These are phyloP conservation scores for Hymenoscyphus linearis DNA, from an alignment of 2,329 filamentous ascomycete genomes.

Conservation along the genomic window DNA sequence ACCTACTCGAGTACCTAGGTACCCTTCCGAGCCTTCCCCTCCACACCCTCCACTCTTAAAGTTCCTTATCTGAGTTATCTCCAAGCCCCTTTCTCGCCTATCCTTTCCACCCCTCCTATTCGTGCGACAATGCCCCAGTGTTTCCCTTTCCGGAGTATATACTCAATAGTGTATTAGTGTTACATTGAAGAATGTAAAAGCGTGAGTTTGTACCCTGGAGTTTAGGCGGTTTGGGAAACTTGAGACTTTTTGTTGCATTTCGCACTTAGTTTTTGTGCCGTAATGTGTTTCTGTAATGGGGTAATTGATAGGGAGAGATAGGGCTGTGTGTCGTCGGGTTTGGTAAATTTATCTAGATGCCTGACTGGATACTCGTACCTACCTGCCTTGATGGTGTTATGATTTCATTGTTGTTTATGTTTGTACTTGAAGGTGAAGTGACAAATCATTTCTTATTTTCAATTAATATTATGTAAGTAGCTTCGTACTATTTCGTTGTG, in stretches of 20 bases:
- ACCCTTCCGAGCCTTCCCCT: no score
- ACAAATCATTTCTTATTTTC: no score
- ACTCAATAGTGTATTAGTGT: no score
- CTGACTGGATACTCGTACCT: background rate
- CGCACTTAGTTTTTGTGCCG: constrained; percentile 21
- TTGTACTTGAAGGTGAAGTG: background rate
- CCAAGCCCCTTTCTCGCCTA: constrained; percentile 5
- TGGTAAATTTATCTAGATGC: background rate
- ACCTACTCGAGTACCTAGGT: no score
- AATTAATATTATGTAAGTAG: background rate
- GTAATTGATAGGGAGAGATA: background rate
- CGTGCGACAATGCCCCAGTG: background rate
- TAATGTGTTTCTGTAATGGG: constrained; percentile 14
- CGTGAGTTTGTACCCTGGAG: background rate
- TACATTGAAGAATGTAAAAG: background rate
- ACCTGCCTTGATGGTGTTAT: background rate
- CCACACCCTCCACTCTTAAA: background rate
- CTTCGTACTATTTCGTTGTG: no score
- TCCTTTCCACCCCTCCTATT: background rate
- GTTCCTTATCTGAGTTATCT: constrained; percentile 11
- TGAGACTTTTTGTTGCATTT: constrained; percentile 20
- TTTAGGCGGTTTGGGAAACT: background rate
- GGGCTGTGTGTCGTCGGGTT: background rate
- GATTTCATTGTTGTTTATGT: background rate
- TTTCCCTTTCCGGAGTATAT: background rate